phyloP scores from a whole-genome alignment of 345 rosid species.

The Salix exigua region DNA sequence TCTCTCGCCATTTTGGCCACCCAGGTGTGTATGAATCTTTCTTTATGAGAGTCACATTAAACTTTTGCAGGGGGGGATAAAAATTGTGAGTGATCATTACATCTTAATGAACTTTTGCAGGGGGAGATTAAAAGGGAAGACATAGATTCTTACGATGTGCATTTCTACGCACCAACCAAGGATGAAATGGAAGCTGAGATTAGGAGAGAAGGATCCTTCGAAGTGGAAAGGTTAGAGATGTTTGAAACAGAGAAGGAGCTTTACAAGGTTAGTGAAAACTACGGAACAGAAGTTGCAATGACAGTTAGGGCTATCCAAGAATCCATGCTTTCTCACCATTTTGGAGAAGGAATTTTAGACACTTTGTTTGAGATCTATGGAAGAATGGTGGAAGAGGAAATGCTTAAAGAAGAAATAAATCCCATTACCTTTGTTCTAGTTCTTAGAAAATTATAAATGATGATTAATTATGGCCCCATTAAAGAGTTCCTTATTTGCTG shows the following conservation, averaged over 20 bases:
- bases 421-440: conserved; percentile 58
- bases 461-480: background rate
- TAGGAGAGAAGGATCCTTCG: conserved; percentile 54
- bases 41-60: background rate
- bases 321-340: conserved; percentile 60
- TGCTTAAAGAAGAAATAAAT: conserved; percentile 52
- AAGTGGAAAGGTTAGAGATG: conserved; percentile 46
- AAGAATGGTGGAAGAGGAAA: conserved; percentile 54
- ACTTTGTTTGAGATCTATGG: conserved; percentile 55
- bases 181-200: conserved; percentile 65
- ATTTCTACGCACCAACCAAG: conserved; percentile 69
- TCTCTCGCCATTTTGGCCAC: conserved; percentile 50
- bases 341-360: conserved; percentile 65
- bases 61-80: no score
- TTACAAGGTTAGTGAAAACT: conserved; percentile 33
- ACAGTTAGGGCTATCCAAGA: conserved; percentile 87
- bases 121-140: conserved; percentile 64
- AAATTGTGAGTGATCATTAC: no score
- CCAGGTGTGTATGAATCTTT: conserved; percentile 29
- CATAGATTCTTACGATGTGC: conserved; percentile 65
- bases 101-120: conserved; percentile 16
- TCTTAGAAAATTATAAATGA: conserved; percentile 47
- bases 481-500: no score
- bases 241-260: conserved; percentile 35
- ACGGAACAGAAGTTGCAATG: conserved; percentile 59